Conservation (phyloP, 331 rosid genomes). For the Ulmus americana region DNA sequence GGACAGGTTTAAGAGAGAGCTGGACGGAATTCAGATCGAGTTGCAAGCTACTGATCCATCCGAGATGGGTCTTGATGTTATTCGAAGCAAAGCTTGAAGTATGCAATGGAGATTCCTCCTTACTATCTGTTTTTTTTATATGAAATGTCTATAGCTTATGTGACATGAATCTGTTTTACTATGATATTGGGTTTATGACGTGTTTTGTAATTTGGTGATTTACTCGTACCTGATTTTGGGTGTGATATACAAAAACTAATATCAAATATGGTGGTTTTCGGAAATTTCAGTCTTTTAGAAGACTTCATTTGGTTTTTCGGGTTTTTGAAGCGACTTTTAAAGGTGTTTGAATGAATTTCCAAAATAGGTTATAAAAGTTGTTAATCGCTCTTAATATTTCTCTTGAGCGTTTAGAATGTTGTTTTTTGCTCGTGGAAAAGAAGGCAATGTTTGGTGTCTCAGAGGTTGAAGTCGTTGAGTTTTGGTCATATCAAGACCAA, state of each 20-base stretch:
- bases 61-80: slow-evolving; percentile 37
- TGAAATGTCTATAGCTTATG: slow-evolving; percentile 26
- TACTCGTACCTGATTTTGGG: slow-evolving; percentile 20
- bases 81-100: slow-evolving; percentile 22
- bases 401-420: no score
- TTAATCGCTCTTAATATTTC: no score
- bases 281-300: slow-evolving; percentile 1
- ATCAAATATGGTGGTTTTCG: slow-evolving; percentile 12
- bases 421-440: no score
- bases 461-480: slow-evolving; percentile 1
- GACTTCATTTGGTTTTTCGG: background rate
- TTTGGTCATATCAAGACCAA: background rate
- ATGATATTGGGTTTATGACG: slow-evolving; percentile 5
- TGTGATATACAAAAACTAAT: slow-evolving; percentile 21
- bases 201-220: slow-evolving; percentile 32
- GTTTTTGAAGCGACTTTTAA: no score
- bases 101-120: slow-evolving; percentile 14
- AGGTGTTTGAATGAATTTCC: no score
- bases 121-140: slow-evolving; percentile 14
- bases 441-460: background rate
- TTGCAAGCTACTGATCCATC: slow-evolving; percentile 43
- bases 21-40: slow-evolving; percentile 47
- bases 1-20: slow-evolving; percentile 47
- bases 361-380: no score
- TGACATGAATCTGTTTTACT: slow-evolving; percentile 24